Conservation (phyloP, 2,329 filamentous ascomycete species). For the Fusarium floridanum region DNA sequence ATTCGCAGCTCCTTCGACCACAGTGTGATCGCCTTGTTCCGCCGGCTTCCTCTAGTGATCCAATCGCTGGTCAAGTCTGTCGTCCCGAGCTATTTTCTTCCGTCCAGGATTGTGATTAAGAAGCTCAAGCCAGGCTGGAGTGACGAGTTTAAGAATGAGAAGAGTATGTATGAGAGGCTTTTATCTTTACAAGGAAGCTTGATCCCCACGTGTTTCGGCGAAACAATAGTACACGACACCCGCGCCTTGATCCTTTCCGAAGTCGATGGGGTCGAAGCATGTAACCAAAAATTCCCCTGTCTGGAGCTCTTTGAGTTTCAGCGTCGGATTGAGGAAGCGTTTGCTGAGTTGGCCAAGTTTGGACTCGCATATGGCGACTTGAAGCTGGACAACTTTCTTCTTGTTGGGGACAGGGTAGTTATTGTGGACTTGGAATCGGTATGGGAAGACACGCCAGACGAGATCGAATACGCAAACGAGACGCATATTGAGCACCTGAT, state of each 20-base stretch:
- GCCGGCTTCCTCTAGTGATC: neutral
- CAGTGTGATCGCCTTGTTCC: neutral
- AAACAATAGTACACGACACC: neutral
- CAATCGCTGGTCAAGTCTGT: neutral
- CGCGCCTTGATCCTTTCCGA: neutral
- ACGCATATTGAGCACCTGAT: neutral
- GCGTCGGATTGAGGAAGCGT: neutral
- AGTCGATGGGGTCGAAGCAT: neutral
- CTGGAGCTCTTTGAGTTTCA: neutral
- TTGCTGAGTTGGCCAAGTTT: neutral
- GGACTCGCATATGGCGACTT: neutral
- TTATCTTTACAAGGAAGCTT: neutral
- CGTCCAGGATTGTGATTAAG: neutral
- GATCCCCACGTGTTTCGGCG: neutral
- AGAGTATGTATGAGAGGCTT: neutral
- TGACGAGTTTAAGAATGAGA: neutral
- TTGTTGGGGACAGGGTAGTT: neutral
- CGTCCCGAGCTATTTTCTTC: neutral
- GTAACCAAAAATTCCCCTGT: neutral
- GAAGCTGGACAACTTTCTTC: neutral
- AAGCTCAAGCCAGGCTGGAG: neutral
- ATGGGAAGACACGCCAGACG: neutral
- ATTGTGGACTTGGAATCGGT: neutral
- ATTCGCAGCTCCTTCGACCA: neutral
- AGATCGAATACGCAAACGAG: constrained; percentile 2